Conservation (phyloP, 768 basidiomycete species). For the Cystofilobasidium ferigula region DNA sequence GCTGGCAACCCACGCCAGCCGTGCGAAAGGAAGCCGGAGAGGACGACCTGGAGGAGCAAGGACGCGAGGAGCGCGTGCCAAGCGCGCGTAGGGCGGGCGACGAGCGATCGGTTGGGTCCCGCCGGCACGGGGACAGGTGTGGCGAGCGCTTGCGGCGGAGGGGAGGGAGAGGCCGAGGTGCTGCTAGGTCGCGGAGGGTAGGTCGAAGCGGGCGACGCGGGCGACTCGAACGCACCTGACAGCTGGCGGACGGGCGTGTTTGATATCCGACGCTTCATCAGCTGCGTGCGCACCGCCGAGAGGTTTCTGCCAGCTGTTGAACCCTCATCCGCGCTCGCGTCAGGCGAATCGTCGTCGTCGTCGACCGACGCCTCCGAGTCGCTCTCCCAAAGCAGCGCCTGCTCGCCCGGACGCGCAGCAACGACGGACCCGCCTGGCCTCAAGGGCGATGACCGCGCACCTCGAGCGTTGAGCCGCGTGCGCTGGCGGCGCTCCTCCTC, state of each 20-base stretch:
- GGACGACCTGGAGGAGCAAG: neutral
- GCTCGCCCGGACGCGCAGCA: neutral
- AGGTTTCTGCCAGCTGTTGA: neutral
- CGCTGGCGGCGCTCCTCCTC: neutral
- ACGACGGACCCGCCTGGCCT: too few relatives aligned
- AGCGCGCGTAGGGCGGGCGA: neutral
- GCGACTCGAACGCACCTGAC: too few relatives aligned
- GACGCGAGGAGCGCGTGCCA: neutral
- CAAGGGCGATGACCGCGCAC: neutral
- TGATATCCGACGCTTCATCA: neutral
- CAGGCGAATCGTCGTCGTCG: neutral
- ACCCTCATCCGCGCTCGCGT: neutral
- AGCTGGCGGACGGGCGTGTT: neutral
- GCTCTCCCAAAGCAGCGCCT: neutral
- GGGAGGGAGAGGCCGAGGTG: too few relatives aligned
- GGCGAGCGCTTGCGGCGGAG: neutral
- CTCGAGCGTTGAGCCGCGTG: neutral
- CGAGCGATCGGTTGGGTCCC: neutral
- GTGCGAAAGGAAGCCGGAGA: neutral
- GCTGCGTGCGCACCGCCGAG: neutral
- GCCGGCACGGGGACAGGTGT: neutral
- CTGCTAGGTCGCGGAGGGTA: too few relatives aligned
- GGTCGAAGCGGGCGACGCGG: too few relatives aligned
- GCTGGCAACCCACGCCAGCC: neutral
- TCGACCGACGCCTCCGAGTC: neutral